Evolutionary conservation across 768 basidiomycete genomes (phyloP), one percentile per base, ranked within the genome.

Genomic region (Lactifluus subvellereus): DNA sequence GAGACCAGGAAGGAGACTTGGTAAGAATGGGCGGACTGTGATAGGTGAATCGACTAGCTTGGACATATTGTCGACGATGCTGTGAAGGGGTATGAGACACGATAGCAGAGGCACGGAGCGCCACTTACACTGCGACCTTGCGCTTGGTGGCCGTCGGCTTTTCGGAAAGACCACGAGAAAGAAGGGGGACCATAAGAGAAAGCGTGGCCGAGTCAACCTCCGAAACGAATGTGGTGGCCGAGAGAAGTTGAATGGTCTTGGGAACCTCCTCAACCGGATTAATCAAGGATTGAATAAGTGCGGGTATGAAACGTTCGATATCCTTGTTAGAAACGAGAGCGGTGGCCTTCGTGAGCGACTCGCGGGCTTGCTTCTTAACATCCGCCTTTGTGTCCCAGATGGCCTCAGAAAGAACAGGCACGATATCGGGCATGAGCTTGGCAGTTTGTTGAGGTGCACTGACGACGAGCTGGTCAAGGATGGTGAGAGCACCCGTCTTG

Each of bases 261-360:
- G 95, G 91, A 62, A 98, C 95, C 86, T 99, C 97, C 81, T 99
- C 96, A 68, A 97, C 94, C 71, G 97, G 97, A 83, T 99, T 95
- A 79, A 98, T 94, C 73, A 98, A 82, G 75, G 93, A 89, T 77
- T 96, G 94, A 77, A 98, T 95, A 72, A 99, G 86, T 75, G 95
- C 95, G 70, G 92, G 93, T 82, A 98, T 93, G 80, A 90, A 97
- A 78, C 86, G 86, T 85, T 91, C 89, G 62, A 92, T 94, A 79
- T 96, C 95, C 87, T 97, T 98, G 88, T 98, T 98, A 69, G 94
- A 94, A 68, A 97, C 84, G 68, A 98, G 80, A 71, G 92, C 92
- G 71, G 91, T 93, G 67, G 94, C 88, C 82, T 94, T 95, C 70
- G 91, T 91, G 72, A 98, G 86, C 66, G 94, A 88, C 74, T 91